These are phyloP conservation scores for Colletotrichum spinosum DNA, from an alignment of 2,329 filamentous ascomycete species.

Conservation along the genomic window DNA sequence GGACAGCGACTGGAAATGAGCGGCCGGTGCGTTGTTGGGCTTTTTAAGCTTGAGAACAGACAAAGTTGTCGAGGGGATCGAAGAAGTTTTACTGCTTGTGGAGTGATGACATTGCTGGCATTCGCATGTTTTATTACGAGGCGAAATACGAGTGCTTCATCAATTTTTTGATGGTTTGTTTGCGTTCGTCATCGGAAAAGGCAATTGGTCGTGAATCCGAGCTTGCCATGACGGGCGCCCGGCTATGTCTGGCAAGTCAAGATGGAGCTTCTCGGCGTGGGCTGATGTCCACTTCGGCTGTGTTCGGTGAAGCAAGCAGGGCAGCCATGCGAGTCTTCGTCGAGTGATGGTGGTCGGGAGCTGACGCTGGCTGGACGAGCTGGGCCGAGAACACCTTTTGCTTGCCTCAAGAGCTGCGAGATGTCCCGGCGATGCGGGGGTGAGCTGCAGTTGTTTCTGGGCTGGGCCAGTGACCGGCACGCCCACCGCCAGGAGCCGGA, in stretches of 20 bases:
- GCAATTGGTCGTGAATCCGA: conserved; percentile 4
- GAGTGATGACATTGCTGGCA: too few species aligned
- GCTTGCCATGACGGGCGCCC: conserved; percentile 7
- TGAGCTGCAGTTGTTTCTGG: not conserved
- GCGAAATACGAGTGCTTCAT: not conserved
- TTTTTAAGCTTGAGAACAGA: too few species aligned
- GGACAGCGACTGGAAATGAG: too few species aligned
- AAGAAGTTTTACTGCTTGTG: too few species aligned
- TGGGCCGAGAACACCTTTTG: not conserved
- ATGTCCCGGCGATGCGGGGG: too few species aligned
- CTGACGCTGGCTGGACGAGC: conserved; percentile 6
- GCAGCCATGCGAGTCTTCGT: not conserved
- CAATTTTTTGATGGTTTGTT: conserved; percentile 2
- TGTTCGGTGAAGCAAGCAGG: conserved; percentile 27
- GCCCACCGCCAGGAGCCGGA: conserved; percentile 24
- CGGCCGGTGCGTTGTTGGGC: too few species aligned
- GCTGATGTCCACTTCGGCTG: conserved; percentile 34
- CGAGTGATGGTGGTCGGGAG: conserved; percentile 1
- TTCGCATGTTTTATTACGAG: too few species aligned
- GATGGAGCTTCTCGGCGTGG: conserved; percentile 12
- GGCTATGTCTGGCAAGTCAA: conserved; percentile 34
- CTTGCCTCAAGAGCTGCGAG: too few species aligned
- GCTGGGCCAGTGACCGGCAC: not conserved
- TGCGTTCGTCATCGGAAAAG: conserved; percentile 20
- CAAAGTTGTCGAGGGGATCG: too few species aligned